Conservation (phyloP, 2,329 filamentous ascomycete genomes). For the Penicillium palitans region DNA sequence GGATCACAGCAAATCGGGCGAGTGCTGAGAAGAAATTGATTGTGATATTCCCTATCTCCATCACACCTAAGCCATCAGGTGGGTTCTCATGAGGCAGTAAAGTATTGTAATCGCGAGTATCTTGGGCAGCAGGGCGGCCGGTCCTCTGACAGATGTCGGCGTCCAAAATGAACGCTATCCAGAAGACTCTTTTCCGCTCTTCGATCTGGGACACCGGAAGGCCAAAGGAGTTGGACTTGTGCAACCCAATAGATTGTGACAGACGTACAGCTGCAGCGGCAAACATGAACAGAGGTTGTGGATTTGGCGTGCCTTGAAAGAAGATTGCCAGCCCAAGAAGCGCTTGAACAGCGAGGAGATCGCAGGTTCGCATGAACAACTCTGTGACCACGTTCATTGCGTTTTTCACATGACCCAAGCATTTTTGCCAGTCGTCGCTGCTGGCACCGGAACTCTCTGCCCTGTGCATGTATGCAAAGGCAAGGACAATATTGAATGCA, state of each 20-base stretch:
- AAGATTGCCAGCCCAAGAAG: constrained; percentile 23
- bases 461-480: constrained; percentile 20
- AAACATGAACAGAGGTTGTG: constrained; percentile 26
- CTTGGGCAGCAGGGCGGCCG: constrained; percentile 23
- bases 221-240: constrained; percentile 15
- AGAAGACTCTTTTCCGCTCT: constrained; percentile 20
- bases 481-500: constrained; percentile 24
- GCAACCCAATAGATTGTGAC: constrained; percentile 25
- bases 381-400: constrained; percentile 21
- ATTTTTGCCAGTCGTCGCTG: constrained; percentile 19
- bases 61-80: constrained; percentile 13
- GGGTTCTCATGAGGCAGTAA: constrained; percentile 12
- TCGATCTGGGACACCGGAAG: constrained; percentile 16
- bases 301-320: constrained; percentile 26
- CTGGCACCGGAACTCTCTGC: constrained; percentile 7
- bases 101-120: constrained; percentile 20
- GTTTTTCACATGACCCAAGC: constrained; percentile 22
- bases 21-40: constrained; percentile 20
- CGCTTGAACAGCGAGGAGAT: constrained; percentile 22
- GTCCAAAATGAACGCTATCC: constrained; percentile 28
- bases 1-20: constrained; percentile 17
- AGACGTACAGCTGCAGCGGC: constrained; percentile 24
- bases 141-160: constrained; percentile 24
- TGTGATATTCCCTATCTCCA: constrained; percentile 3
- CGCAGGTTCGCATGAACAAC: constrained; percentile 19